These are phyloP conservation scores for Wakefieldia striispora DNA, from an alignment of 768 basidiomycete genomes.

Conservation along the genomic window DNA sequence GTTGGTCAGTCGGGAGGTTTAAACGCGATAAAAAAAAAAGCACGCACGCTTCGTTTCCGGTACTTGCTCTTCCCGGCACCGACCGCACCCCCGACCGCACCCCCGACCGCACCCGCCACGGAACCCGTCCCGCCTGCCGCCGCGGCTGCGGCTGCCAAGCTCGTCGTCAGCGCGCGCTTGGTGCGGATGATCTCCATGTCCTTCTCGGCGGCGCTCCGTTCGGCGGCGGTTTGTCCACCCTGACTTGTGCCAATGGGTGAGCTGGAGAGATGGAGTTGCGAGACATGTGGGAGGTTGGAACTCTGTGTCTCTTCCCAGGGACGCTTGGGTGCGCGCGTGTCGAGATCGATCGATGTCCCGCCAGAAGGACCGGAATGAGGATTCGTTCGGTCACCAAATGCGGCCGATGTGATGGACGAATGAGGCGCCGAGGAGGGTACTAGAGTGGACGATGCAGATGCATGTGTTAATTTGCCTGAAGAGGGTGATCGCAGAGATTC, in stretches of 20 bases:
- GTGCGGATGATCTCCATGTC: slow-evolving; percentile 85
- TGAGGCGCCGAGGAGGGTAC: slow-evolving; percentile 9
- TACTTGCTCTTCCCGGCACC: slow-evolving; percentile 66
- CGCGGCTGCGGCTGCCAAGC: slow-evolving; percentile 50
- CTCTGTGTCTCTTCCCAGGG: slow-evolving; percentile 68
- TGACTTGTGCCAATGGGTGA: slow-evolving; percentile 10
- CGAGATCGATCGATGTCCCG: slow-evolving; percentile 25
- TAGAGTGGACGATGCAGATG: slow-evolving; percentile 11
- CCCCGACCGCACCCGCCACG: too few species aligned
- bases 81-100: slow-evolving; percentile 20
- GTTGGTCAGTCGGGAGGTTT: background rate
- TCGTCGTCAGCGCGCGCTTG: slow-evolving; percentile 70
- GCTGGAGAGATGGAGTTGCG: slow-evolving; percentile 24
- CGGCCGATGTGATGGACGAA: slow-evolving; percentile 17
- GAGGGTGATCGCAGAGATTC: slow-evolving; percentile 37
- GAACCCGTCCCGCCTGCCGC: slow-evolving; percentile 34
- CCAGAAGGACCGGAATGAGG: slow-evolving; percentile 26
- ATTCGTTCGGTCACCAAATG: slow-evolving; percentile 21
- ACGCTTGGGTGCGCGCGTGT: slow-evolving; percentile 61
- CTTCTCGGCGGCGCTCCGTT: slow-evolving; percentile 67
- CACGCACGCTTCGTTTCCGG: slow-evolving; percentile 78
- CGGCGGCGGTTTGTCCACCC: slow-evolving; percentile 33
- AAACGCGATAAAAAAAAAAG: slow-evolving; percentile 4
- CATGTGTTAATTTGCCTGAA: slow-evolving; percentile 19
- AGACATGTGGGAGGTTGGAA: slow-evolving; percentile 20